These are phyloP conservation scores for Suhomyces xylopsoci DNA, from an alignment of 805 yeast species.

Conservation along the genomic window DNA sequence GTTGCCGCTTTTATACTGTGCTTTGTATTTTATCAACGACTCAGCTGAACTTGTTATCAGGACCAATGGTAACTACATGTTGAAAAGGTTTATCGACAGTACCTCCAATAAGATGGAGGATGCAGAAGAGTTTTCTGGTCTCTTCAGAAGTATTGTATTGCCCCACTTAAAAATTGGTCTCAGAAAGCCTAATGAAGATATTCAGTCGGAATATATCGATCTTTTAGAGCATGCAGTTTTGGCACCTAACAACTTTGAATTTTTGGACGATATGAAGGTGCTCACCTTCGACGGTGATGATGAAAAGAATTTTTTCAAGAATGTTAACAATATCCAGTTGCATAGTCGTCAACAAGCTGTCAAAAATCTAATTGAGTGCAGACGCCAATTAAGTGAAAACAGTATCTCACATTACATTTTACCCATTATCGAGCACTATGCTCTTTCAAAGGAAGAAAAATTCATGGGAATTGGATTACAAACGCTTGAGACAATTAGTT, in stretches of 20 bases:
- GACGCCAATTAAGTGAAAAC: constrained; percentile 45
- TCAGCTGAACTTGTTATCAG: constrained; percentile 78
- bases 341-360: constrained; percentile 86
- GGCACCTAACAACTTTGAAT: constrained; percentile 42
- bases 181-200: constrained; percentile 52
- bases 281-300: constrained; percentile 59
- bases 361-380: constrained; percentile 53
- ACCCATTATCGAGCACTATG: constrained; percentile 83
- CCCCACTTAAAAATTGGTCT: constrained; percentile 69
- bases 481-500: constrained; percentile 59
- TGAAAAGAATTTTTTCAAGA: constrained; percentile 77
- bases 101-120: constrained; percentile 27
- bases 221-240: constrained; percentile 63
- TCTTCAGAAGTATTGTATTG: constrained; percentile 53
- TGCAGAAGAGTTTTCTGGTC: constrained; percentile 27
- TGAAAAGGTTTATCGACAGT: constrained; percentile 65
- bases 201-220: constrained; percentile 69
- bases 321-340: constrained; percentile 77
- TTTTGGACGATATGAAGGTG: constrained; percentile 62
- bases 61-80: constrained; percentile 64
- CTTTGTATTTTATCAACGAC: constrained; percentile 70
- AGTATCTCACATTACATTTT: constrained; percentile 76
- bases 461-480: constrained; percentile 62
- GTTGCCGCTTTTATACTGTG: constrained; percentile 71
- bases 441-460: constrained; percentile 54